Percentiles rank a stretch among this genome's conserved stretches.
These are phyloP conservation scores for Hygrocybe punicea DNA, from an alignment of 768 basidiomycete genomes.

Conservation along the genomic window DNA sequence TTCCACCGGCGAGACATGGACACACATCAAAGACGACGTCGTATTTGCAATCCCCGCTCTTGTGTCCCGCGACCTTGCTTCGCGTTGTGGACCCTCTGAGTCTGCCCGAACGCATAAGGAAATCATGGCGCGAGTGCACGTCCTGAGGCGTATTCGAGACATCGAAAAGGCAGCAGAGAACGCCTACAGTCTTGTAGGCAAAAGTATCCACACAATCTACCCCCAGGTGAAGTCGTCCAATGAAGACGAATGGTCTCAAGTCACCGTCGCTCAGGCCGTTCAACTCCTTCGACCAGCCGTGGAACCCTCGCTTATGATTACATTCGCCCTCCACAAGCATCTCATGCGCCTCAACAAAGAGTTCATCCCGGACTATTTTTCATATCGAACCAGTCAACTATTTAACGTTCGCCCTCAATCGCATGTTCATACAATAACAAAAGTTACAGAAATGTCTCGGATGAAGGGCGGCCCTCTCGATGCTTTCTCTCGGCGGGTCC, in stretches of 20 bases:
- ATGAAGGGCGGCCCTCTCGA: conserved; percentile 38
- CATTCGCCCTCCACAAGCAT: conserved; percentile 59
- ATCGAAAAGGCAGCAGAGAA: conserved; percentile 49
- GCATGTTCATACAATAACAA: conserved; percentile 50
- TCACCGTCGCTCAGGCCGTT: conserved; percentile 56
- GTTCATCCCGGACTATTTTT: conserved; percentile 48
- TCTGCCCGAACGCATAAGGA: conserved; percentile 34
- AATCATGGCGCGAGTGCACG: conserved; percentile 58
- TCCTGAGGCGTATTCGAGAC: conserved; percentile 56
- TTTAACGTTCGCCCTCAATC: conserved; percentile 63
- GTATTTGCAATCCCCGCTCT: conserved; percentile 60
- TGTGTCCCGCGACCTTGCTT: conserved; percentile 43
- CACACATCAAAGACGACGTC: conserved; percentile 50
- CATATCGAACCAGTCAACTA: conserved; percentile 46
- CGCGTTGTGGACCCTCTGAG: conserved; percentile 44
- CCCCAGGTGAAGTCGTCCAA: conserved; percentile 42
- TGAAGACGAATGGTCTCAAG: conserved; percentile 50
- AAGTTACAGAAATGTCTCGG: conserved; percentile 49
- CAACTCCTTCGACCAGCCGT: conserved; percentile 33
- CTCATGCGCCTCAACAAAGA: conserved; percentile 52
- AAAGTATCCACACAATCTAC: conserved; percentile 41
- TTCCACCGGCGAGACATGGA: conserved; percentile 54
- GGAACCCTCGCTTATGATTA: conserved; percentile 31
- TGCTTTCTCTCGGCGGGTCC: conserved; percentile 52
- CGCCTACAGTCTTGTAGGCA: conserved; percentile 29